Evolutionary conservation across 2,329 filamentous ascomycete species (phyloP).

Genomic region (Colletotrichum chlorophyti): DNA sequence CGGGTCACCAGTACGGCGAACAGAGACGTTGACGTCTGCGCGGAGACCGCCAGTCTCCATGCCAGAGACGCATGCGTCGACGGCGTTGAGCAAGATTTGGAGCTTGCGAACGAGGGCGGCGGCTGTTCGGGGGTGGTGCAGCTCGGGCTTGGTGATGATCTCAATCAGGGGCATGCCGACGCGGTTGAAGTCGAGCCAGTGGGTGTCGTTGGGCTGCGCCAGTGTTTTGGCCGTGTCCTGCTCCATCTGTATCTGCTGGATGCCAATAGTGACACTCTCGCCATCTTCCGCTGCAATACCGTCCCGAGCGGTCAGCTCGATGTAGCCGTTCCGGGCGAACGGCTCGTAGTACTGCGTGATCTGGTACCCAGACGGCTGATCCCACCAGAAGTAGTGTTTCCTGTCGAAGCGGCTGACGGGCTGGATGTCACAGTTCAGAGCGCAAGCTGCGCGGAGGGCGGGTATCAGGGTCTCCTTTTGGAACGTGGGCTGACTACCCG

Average conservation of each 20-base stretch:
- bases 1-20: slow-evolving; percentile 64
- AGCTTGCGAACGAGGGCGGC: slow-evolving; percentile 90
- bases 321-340: slow-evolving; percentile 71
- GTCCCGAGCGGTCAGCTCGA: slow-evolving; percentile 77
- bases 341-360: slow-evolving; percentile 94
- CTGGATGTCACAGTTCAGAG: slow-evolving; percentile 81
- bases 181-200: slow-evolving; percentile 92
- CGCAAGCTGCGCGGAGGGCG: slow-evolving; percentile 87
- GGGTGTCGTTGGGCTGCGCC: slow-evolving; percentile 73
- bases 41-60: slow-evolving; percentile 93
- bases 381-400: slow-evolving; percentile 99
- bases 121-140: slow-evolving; percentile 86
- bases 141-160: slow-evolving; percentile 90
- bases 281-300: slow-evolving; percentile 80
- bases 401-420: slow-evolving; percentile 84
- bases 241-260: slow-evolving; percentile 96
- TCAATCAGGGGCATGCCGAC: slow-evolving; percentile 91
- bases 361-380: slow-evolving; percentile 95
- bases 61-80: slow-evolving; percentile 85
- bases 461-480: slow-evolving; percentile 85
- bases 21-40: slow-evolving; percentile 95
- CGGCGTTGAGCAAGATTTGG: slow-evolving; percentile 78
- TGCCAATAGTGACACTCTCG: slow-evolving; percentile 74
- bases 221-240: slow-evolving; percentile 97
- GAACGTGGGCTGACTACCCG: slow-evolving; percentile 87